phyloP scores from a whole-genome alignment of 352 stramenopile species.

The Blastocystis sp. region DNA sequence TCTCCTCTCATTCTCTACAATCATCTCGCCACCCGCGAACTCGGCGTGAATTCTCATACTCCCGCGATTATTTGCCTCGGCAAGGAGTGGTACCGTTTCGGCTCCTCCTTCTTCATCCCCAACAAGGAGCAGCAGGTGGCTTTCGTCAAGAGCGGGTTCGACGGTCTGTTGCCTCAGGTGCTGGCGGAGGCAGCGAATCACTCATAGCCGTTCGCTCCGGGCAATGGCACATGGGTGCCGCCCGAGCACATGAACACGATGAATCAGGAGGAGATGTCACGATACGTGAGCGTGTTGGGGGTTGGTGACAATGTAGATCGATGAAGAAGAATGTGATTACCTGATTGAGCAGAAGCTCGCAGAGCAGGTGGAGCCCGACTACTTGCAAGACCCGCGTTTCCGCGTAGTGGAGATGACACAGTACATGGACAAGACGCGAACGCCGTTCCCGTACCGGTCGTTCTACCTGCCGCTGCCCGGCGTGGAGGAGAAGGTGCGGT shows the following conservation, averaged over 20 bases:
- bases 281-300: conserved; percentile 74
- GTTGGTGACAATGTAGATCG: too few relatives aligned
- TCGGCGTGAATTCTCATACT: conserved; percentile 73
- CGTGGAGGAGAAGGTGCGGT: conserved; percentile 21
- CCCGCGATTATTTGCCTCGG: conserved; percentile 77
- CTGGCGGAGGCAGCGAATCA: conserved; percentile 75
- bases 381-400: conserved; percentile 18
- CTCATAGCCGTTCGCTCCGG: conserved; percentile 28
- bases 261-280: conserved; percentile 78
- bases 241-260: conserved; percentile 80
- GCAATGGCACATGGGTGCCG: conserved; percentile 78
- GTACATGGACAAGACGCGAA: conserved; percentile 31
- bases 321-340: conserved; percentile 76
- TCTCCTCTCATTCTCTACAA: conserved; percentile 4
- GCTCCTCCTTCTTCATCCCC: conserved; percentile 81
- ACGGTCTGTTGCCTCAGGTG: conserved; percentile 77
- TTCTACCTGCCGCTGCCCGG: conserved; percentile 27
- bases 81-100: conserved; percentile 85
- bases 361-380: conserved; percentile 47
- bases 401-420: background rate
- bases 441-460: conserved; percentile 4
- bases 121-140: conserved; percentile 76
- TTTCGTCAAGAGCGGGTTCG: conserved; percentile 80
- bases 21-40: conserved; percentile 75
- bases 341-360: conserved; percentile 79